Evolutionary conservation across 331 rosid species (phyloP).

Genomic region (Rhamnella rubrinervis): DNA sequence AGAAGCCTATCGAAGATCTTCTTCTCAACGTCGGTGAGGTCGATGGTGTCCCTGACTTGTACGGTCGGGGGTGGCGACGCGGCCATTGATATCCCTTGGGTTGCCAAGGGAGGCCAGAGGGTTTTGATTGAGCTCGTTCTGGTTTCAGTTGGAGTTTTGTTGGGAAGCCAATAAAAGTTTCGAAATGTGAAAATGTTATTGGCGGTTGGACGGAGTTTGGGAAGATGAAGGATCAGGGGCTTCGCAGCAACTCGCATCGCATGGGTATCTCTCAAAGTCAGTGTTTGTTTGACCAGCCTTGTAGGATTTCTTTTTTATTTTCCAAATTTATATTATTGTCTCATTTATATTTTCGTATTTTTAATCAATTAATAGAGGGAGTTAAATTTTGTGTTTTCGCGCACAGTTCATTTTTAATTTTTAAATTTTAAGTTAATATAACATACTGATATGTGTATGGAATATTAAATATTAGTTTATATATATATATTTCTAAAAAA

Average conservation of each 20-base stretch:
- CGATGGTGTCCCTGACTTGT: conserved; percentile 55
- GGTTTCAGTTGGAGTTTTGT: not conserved
- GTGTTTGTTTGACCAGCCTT: too few relatives aligned
- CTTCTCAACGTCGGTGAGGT: conserved; percentile 59
- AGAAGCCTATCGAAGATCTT: conserved; percentile 70
- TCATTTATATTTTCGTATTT: too few relatives aligned
- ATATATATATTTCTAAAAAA: too few relatives aligned
- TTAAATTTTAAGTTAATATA: too few relatives aligned
- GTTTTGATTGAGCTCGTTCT: conserved; percentile 17
- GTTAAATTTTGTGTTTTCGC: too few relatives aligned
- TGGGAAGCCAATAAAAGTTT: conserved; percentile 1
- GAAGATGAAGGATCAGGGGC: conserved; percentile 9
- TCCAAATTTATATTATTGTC: too few relatives aligned
- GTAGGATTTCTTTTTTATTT: too few relatives aligned
- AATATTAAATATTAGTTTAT: too few relatives aligned
- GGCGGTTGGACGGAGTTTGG: conserved; percentile 1
- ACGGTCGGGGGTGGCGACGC: conserved; percentile 18
- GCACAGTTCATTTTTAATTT: too few relatives aligned
- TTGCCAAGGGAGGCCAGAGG: conserved; percentile 27
- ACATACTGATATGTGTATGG: too few relatives aligned
- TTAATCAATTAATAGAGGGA: too few relatives aligned
- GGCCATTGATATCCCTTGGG: conserved; percentile 37
- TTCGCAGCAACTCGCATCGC: conserved; percentile 22
- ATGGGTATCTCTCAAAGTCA: not conserved
- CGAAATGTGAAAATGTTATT: not conserved